These are phyloP conservation scores for Mycosphaerelloides madeirae DNA, from an alignment of 2,329 filamentous ascomycete species.

Conservation along the genomic window DNA sequence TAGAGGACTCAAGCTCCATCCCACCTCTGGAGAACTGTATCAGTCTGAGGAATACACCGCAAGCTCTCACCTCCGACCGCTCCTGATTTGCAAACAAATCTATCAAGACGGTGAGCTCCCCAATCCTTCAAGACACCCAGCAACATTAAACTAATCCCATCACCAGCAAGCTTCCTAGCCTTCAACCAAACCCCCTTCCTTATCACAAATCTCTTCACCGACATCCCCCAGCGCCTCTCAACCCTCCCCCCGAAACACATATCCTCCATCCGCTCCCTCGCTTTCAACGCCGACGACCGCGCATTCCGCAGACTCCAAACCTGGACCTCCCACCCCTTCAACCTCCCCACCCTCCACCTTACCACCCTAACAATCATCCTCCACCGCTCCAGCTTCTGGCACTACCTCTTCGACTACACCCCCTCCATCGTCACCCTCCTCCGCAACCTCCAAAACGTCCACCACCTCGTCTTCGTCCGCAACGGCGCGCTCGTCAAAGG, in stretches of 20 bases:
- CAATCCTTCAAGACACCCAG: too few species aligned
- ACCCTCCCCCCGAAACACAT: conserved; percentile 28
- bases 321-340: conserved; percentile 34
- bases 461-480: conserved; percentile 32
- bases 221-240: conserved; percentile 26
- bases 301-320: conserved; percentile 30
- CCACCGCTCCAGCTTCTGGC: conserved; percentile 29
- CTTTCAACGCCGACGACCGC: conserved; percentile 28
- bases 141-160: too few species aligned
- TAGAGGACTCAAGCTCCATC: conserved; percentile 14
- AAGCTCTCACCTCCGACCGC: conserved; percentile 27
- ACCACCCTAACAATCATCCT: conserved; percentile 33
- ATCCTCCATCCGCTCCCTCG: conserved; percentile 30
- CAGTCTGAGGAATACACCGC: conserved; percentile 27
- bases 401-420: conserved; percentile 34
- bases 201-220: conserved; percentile 31
- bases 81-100: conserved; percentile 38
- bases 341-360: conserved; percentile 27
- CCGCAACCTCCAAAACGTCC: conserved; percentile 32
- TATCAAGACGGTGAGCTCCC: conserved; percentile 30
- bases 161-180: conserved; percentile 23
- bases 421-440: conserved; percentile 32
- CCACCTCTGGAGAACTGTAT: conserved; percentile 15
- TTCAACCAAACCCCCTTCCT: conserved; percentile 35
- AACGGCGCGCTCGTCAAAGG: conserved; percentile 35